Percentiles rank a stretch among this genome's conserved stretches.
phyloP scores from a whole-genome alignment of 2,329 filamentous ascomycete genomes.

The Apiospora phragmitis region DNA sequence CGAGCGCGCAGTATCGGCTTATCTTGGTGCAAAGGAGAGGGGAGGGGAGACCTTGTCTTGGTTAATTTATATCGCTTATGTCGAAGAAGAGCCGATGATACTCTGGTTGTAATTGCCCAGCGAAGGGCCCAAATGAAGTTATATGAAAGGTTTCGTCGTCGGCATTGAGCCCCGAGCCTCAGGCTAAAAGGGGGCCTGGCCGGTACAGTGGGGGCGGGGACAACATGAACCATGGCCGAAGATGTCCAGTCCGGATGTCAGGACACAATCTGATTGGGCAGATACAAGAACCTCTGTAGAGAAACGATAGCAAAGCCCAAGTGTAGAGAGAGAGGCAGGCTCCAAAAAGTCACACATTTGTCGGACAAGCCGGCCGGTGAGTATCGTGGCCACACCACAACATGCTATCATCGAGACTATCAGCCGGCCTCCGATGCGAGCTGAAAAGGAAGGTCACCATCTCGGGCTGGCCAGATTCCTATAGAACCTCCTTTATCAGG shows the following conservation, averaged over 20 bases:
- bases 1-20: neutral
- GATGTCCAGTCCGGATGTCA: neutral
- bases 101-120: neutral
- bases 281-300: neutral
- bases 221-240: neutral
- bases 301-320: neutral
- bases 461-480: neutral
- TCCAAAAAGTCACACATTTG: neutral
- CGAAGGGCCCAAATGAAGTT: conserved; percentile 9
- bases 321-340: neutral
- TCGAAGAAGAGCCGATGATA: neutral
- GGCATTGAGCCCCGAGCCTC: conserved; percentile 4
- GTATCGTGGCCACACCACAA: neutral
- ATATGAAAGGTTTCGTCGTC: conserved; percentile 7
- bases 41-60: neutral
- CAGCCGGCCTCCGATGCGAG: neutral
- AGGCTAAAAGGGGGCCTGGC: conserved; percentile 8
- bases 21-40: neutral
- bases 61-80: neutral
- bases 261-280: neutral
- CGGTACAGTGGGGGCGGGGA: neutral
- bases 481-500: no score
- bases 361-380: neutral
- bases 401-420: neutral
- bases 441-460: neutral